Conservation (phyloP, 108 stramenopile genomes). For the Asterionellopsis glacialis region DNA sequence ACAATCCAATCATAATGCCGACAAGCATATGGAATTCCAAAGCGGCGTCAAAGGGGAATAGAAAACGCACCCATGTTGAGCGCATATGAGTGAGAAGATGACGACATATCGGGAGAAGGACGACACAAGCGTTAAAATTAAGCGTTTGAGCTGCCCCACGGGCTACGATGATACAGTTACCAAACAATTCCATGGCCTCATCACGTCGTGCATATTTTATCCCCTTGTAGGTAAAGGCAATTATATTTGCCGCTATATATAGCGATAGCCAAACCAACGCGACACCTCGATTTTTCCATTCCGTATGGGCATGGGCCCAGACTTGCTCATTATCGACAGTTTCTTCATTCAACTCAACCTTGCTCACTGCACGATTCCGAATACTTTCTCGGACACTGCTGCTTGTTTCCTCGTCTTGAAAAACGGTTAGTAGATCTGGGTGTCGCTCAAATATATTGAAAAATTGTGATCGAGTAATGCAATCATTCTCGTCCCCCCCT, state of each 20-base stretch:
- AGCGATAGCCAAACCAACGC: slow-evolving; percentile 2
- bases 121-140: slow-evolving; percentile 9
- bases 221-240: slow-evolving; percentile 7
- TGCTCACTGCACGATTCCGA: background rate
- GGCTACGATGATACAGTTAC: slow-evolving; percentile 17
- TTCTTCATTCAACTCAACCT: background rate
- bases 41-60: slow-evolving; percentile 9
- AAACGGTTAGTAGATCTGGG: slow-evolving; percentile 8
- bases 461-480: slow-evolving; percentile 10
- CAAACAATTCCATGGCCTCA: slow-evolving; percentile 7
- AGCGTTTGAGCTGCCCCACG: slow-evolving; percentile 6
- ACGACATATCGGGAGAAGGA: slow-evolving; percentile 12
- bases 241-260: slow-evolving; percentile 12
- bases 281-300: background rate
- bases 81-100: slow-evolving; percentile 9
- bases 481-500: background rate
- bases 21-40: slow-evolving; percentile 5
- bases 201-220: slow-evolving; percentile 2
- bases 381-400: background rate
- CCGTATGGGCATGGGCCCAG: slow-evolving; percentile 3
- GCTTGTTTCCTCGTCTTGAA: slow-evolving; percentile 6
- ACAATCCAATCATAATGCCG: slow-evolving; percentile 3
- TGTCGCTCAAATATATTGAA: slow-evolving; percentile 10
- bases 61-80: background rate
- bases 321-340: slow-evolving; percentile 9